phyloP scores from a whole-genome alignment of 257 asterid genomes.

The Nicotiana paniculata region DNA sequence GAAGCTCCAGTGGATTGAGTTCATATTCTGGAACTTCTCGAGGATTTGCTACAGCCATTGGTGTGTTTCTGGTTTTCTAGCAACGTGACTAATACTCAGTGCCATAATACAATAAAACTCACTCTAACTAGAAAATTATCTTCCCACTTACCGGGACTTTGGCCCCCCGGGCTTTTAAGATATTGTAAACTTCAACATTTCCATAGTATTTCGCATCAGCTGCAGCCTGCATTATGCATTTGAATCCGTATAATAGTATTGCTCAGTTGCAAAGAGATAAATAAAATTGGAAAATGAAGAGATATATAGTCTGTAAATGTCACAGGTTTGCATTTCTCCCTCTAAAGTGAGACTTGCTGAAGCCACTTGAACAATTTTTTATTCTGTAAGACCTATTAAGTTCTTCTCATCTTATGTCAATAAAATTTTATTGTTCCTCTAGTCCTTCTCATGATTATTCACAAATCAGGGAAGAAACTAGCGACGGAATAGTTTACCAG shows the following conservation, averaged over 20 bases:
- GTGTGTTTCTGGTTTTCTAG: constrained; percentile 94
- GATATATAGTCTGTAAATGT: not conserved
- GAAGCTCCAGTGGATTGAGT: constrained; percentile 86
- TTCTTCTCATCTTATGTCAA: not conserved
- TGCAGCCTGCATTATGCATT: constrained; percentile 59
- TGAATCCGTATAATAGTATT: not conserved
- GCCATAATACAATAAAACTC: constrained; percentile 1
- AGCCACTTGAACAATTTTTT: not conserved
- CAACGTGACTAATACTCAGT: constrained; percentile 28
- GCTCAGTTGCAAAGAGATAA: not conserved
- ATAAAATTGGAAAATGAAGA: not conserved
- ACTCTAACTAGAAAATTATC: not conserved
- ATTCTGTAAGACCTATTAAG: not conserved
- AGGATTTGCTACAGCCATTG: constrained; percentile 91
- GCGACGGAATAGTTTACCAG: not conserved
- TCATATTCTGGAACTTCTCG: constrained; percentile 99
- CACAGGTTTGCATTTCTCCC: not conserved
- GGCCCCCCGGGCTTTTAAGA: constrained; percentile 94
- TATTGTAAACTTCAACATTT: constrained; percentile 62
- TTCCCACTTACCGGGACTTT: constrained; percentile 60
- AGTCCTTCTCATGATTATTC: not conserved
- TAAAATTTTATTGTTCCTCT: not conserved
- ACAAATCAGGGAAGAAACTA: not conserved
- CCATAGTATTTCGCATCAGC: constrained; percentile 98
- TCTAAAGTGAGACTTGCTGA: not conserved